A percentile compares a stretch with the other conserved stretches of the same genome.
These are phyloP conservation scores for Yarrowia sp. DNA, from an alignment of 805 yeast species.

Conservation along the genomic window DNA sequence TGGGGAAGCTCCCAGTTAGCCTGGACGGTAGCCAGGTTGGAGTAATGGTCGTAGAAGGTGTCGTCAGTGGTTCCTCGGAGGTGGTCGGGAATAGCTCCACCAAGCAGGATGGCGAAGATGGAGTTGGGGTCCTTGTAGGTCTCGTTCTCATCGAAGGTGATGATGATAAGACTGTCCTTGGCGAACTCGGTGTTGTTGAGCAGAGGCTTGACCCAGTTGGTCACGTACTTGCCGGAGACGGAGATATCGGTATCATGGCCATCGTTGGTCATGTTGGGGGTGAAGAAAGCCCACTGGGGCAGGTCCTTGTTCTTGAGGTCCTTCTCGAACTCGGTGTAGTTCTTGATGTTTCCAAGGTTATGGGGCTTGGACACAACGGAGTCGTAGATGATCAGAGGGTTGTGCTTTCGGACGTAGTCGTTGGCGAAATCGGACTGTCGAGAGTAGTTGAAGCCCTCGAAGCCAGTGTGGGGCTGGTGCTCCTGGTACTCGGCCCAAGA, in stretches of 20 bases:
- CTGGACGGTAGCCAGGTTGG: constrained; percentile 13
- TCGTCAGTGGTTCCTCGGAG: constrained; percentile 12
- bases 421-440: constrained; percentile 11
- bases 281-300: constrained; percentile 12
- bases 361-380: constrained; percentile 9
- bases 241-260: constrained; percentile 11
- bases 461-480: constrained; percentile 6
- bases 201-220: constrained; percentile 9
- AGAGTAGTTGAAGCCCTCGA: constrained; percentile 14
- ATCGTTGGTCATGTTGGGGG: constrained; percentile 15
- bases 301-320: constrained; percentile 9
- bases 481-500: constrained; percentile 16
- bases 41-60: constrained; percentile 12
- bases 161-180: constrained; percentile 7
- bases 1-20: constrained; percentile 8
- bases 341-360: constrained; percentile 3
- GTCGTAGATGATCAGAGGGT: constrained; percentile 9
- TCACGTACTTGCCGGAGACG: background rate
- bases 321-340: constrained; percentile 2
- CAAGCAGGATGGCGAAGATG: constrained; percentile 5
- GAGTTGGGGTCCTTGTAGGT: constrained; percentile 9
- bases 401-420: constrained; percentile 17
- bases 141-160: constrained; percentile 14
- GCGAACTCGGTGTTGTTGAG: constrained; percentile 4
- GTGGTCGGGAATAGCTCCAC: constrained; percentile 3